phyloP scores from a whole-genome alignment of 352 stramenopile genomes.

The Pythium chondricola region DNA sequence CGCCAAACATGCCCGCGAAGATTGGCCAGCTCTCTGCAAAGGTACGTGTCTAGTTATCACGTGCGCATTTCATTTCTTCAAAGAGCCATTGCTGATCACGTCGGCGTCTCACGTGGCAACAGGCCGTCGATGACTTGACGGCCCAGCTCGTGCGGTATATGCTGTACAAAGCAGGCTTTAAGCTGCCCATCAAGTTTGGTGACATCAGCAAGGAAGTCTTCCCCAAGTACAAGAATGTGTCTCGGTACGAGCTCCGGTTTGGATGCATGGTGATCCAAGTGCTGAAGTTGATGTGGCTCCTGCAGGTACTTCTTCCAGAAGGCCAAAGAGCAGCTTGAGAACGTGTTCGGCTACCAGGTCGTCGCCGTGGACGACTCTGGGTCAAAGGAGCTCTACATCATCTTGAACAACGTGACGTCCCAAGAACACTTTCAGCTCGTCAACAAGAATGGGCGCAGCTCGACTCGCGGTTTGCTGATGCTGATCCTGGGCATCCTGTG shows the following conservation, averaged over 20 bases:
- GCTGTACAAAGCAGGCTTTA: slow-evolving; percentile 77
- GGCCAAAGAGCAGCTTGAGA: slow-evolving; percentile 73
- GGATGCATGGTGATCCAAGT: background rate
- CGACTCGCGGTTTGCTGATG: slow-evolving; percentile 68
- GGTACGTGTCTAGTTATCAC: slow-evolving; percentile 17
- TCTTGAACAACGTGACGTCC: slow-evolving; percentile 65
- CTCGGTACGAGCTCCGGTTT: slow-evolving; percentile 21
- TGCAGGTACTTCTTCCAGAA: slow-evolving; percentile 69
- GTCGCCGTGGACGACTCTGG: slow-evolving; percentile 61
- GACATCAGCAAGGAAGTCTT: slow-evolving; percentile 85
- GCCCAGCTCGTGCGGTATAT: slow-evolving; percentile 77
- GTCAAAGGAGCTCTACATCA: slow-evolving; percentile 66
- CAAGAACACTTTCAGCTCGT: slow-evolving; percentile 69
- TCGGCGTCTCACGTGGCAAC: no score
- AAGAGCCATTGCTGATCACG: background rate
- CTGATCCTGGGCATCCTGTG: slow-evolving; percentile 78
- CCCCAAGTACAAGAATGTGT: slow-evolving; percentile 74
- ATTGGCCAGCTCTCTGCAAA: slow-evolving; percentile 51
- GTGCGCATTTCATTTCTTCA: background rate
- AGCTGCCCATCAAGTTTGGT: slow-evolving; percentile 69
- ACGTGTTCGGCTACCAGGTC: slow-evolving; percentile 70
- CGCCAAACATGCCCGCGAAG: slow-evolving; percentile 28
- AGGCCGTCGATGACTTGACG: slow-evolving; percentile 67
- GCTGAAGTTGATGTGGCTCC: background rate
- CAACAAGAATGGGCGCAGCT: slow-evolving; percentile 67